Percentiles rank a stretch among this genome's conserved stretches.
Evolutionary conservation across 1,284 basidiomycete species (phyloP).

Genomic region (Singerocomus rubriflavus): DNA sequence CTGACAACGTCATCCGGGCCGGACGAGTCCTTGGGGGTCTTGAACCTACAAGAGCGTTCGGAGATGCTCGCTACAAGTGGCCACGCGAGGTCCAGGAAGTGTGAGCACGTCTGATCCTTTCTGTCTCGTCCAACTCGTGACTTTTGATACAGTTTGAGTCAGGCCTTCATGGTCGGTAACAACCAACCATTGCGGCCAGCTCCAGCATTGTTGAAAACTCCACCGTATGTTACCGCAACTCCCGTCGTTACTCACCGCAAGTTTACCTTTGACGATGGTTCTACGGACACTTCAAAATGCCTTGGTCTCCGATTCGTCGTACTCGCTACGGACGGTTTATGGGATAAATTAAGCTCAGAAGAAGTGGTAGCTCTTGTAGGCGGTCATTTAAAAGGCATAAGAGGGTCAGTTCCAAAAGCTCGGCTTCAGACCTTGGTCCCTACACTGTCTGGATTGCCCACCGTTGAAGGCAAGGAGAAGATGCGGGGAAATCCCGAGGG

Average conservation of each 20-base stretch:
- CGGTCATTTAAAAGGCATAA: constrained; percentile 74
- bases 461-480: constrained; percentile 66
- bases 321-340: constrained; percentile 91
- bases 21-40: constrained; percentile 91
- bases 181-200: constrained; percentile 57
- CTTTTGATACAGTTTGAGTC: constrained; percentile 50
- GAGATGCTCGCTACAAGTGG: constrained; percentile 96
- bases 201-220: constrained; percentile 71
- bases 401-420: constrained; percentile 59
- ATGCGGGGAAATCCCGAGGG: constrained; percentile 39
- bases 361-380: constrained; percentile 92
- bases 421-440: constrained; percentile 53
- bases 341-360: constrained; percentile 94
- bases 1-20: constrained; percentile 75
- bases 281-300: constrained; percentile 17
- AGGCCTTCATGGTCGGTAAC: constrained; percentile 65
- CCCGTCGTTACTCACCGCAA: constrained; percentile 87
- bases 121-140: constrained; percentile 1
- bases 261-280: constrained; percentile 42
- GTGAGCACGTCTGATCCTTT: constrained; percentile 43
- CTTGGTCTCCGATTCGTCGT: constrained; percentile 68
- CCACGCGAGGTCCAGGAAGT: constrained; percentile 65
- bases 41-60: constrained; percentile 93
- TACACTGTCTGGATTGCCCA: constrained; percentile 48
- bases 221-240: constrained; percentile 91